Conservation (phyloP, 441 rosid genomes). For the Adansonia grandidieri region DNA sequence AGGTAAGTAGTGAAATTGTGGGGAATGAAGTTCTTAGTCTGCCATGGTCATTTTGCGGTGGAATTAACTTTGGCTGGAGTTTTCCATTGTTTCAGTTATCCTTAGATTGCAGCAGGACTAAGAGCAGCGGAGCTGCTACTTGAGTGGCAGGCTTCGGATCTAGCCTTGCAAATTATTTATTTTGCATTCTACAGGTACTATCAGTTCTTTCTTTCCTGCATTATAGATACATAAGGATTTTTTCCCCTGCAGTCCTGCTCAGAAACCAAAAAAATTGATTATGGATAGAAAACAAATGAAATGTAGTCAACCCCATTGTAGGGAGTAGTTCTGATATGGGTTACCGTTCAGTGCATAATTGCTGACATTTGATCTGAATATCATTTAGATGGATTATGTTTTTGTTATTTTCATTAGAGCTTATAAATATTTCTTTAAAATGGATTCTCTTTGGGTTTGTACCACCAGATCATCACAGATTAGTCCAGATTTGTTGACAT, state of each 20-base stretch:
- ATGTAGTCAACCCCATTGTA: background rate
- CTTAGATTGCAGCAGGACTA: slow-evolving; percentile 83
- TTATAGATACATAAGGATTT: background rate
- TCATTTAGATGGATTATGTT: background rate
- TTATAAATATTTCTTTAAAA: background rate
- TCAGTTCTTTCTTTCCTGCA: slow-evolving; percentile 11
- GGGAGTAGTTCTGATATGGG: background rate
- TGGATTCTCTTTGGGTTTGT: background rate
- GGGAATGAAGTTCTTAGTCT: background rate
- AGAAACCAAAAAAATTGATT: background rate
- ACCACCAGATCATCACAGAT: background rate
- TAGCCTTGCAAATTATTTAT: slow-evolving; percentile 78
- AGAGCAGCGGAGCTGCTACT: slow-evolving; percentile 83
- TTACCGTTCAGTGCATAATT: slow-evolving; percentile 3
- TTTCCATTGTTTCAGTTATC: slow-evolving; percentile 48
- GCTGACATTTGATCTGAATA: slow-evolving; percentile 5
- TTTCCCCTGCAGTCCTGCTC: background rate
- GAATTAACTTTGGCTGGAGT: slow-evolving; percentile 1
- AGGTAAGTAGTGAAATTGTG: slow-evolving; percentile 42
- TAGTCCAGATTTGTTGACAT: background rate
- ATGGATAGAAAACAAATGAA: background rate
- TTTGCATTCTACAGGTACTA: slow-evolving; percentile 85
- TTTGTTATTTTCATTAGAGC: background rate
- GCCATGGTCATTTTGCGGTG: slow-evolving; percentile 1
- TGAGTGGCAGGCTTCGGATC: slow-evolving; percentile 80